Base-by-base conservation (phyloP, 768 basidiomycete genomes). In the Strobilomyces confusus region DNA sequence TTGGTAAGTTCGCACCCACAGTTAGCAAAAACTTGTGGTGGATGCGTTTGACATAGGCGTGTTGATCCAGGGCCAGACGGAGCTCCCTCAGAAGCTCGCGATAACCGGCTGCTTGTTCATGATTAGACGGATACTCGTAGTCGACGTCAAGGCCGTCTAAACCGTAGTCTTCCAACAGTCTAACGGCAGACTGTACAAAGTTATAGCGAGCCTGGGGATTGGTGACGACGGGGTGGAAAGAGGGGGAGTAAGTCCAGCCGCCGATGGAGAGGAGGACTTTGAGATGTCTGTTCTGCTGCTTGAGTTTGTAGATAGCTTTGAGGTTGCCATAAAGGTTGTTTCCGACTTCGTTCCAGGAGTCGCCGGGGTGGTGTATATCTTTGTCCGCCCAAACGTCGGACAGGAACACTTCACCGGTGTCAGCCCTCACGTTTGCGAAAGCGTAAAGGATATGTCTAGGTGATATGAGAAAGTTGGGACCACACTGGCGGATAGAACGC, bases 381-480 rank as follows among this genome's bases (percentile, higher is more conserved):
- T 95, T 83, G 75, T 99, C 97, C 0, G 94, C 87, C 95, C 95
- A 98, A 2, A 77, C 68, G 62, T 99, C 97, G 34, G 92, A 95
- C 49, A 98, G 71, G 63, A 81, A 72, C 19, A 98, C 95, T 64
- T 92, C 90, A 37, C 95, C 95, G 1, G 85, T 79, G 54, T 92
- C 90, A 19, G 85, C 72, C 60, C 80, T 83, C 61, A 98, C 70
- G 60, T 98, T 91, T 19, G 92, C 97, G 61, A 98, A 98, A 2
- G 94, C 91, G 65, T 95, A 93, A 33, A 94, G 82, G 61, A 95
- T 83, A 69, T 95, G 94, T 23, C 88, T 91, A 58, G 22, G 46
- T 26, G 32, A 37, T 54, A 41, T 44, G 42, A 23, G 45, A 58
- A 49, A 13, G 44, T 38, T 23, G 38, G 19, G 40, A 30, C 14